These are phyloP conservation scores for Cytospora paraplurivora DNA, from an alignment of 2,329 filamentous ascomycete species.

Conservation along the genomic window DNA sequence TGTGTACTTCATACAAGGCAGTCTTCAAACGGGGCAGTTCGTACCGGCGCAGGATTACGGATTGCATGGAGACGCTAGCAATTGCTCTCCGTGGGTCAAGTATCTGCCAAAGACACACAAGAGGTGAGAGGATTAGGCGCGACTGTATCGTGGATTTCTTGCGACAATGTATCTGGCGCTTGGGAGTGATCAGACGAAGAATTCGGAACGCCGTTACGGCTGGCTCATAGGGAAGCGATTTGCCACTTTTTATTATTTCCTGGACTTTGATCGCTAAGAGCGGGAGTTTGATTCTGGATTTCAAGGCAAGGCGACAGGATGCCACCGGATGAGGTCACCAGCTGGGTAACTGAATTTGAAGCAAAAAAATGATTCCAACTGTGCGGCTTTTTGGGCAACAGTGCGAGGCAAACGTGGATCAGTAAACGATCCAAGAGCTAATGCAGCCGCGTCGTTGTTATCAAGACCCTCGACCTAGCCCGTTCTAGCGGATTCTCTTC, in stretches of 20 bases:
- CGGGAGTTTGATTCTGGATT: background rate
- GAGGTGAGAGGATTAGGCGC: slow-evolving; percentile 15
- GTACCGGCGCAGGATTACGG: slow-evolving; percentile 45
- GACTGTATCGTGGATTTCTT: background rate
- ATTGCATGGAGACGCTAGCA: slow-evolving; percentile 42
- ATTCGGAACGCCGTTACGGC: too few species aligned
- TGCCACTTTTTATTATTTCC: too few species aligned
- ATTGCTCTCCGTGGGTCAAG: slow-evolving; percentile 43
- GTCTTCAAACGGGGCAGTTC: slow-evolving; percentile 52
- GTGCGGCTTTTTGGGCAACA: too few species aligned
- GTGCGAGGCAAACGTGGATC: background rate
- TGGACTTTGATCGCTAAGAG: too few species aligned
- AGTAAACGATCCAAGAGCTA: background rate
- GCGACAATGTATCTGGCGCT: slow-evolving; percentile 8
- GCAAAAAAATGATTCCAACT: background rate
- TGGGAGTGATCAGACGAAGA: background rate
- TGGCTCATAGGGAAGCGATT: background rate
- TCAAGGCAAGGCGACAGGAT: background rate
- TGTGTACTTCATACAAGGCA: slow-evolving; percentile 55
- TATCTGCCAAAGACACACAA: slow-evolving; percentile 44
- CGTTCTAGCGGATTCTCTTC: background rate
- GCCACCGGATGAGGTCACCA: background rate
- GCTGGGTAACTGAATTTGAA: background rate
- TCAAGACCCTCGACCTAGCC: background rate
- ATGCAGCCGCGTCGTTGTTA: background rate